A percentile compares a stretch with the other conserved stretches of the same genome.
These are phyloP conservation scores for Kodamaea kaohsiungensis DNA, from an alignment of 805 yeast genomes.

Conservation along the genomic window DNA sequence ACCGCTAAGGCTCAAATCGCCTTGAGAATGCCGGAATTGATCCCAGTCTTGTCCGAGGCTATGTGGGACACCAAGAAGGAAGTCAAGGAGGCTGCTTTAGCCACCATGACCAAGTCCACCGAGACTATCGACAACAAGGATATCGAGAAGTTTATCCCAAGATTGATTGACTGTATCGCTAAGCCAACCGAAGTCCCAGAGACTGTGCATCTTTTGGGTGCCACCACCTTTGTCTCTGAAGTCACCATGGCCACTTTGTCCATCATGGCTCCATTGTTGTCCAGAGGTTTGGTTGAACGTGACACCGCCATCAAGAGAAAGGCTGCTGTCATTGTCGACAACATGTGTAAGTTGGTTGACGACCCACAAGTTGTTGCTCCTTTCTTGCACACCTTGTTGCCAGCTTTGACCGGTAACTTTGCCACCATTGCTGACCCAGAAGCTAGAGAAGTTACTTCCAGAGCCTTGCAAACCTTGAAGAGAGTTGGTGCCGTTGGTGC, in stretches of 20 bases:
- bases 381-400: constrained; percentile 92
- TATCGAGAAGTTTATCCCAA: constrained; percentile 98
- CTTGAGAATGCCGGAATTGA: constrained; percentile 98
- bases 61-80: constrained; percentile 99
- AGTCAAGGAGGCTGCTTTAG: constrained; percentile 95
- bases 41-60: constrained; percentile 97
- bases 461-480: constrained; percentile 96
- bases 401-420: constrained; percentile 93
- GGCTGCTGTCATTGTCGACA: constrained; percentile 98
- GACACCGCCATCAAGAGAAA: constrained; percentile 99
- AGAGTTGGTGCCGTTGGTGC: constrained; percentile 98
- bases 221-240: constrained; percentile 99
- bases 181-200: constrained; percentile 97
- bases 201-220: constrained; percentile 98
- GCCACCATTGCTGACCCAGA: constrained; percentile 99
- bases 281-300: constrained; percentile 99
- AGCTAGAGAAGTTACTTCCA: constrained; percentile 97
- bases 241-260: constrained; percentile 99
- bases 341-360: constrained; percentile 99
- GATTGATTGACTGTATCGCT: constrained; percentile 94
- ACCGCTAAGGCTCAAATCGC: constrained; percentile 95
- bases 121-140: constrained; percentile 99
- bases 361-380: constrained; percentile 99
- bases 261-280: constrained; percentile 97
- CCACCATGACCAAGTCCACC: constrained; percentile 93